phyloP scores from a whole-genome alignment of 495 filamentous ascomycete species.

The Neurospora sp. region DNA sequence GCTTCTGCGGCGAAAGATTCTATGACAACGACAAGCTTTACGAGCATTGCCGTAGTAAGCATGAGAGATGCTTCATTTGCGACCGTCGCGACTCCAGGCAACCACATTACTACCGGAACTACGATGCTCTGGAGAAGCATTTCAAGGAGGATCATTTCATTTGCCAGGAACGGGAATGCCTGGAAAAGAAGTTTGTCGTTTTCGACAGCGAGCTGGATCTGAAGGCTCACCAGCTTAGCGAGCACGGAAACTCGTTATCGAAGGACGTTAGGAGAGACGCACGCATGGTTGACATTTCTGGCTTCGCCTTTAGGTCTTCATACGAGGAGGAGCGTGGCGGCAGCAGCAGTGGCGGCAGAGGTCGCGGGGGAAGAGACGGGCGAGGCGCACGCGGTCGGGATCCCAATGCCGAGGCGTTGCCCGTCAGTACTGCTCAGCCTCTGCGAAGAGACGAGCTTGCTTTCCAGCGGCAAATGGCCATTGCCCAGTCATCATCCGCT shows the following conservation, averaged over 20 bases:
- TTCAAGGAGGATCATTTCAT: slow-evolving; percentile 81
- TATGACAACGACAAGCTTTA: slow-evolving; percentile 96
- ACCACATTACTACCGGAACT: slow-evolving; percentile 83
- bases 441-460: slow-evolving; percentile 80
- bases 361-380: slow-evolving; percentile 23
- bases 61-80: slow-evolving; percentile 93
- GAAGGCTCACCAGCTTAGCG: slow-evolving; percentile 43
- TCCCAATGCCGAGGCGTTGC: slow-evolving; percentile 66
- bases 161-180: slow-evolving; percentile 74
- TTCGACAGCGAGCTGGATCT: slow-evolving; percentile 91
- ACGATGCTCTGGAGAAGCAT: slow-evolving; percentile 72
- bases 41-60: slow-evolving; percentile 79
- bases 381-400: slow-evolving; percentile 44
- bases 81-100: slow-evolving; percentile 59
- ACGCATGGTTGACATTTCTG: slow-evolving; percentile 73
- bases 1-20: slow-evolving; percentile 83
- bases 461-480: slow-evolving; percentile 85
- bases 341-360: slow-evolving; percentile 37
- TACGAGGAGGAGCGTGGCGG: slow-evolving; percentile 57
- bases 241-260: slow-evolving; percentile 19
- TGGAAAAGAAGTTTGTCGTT: slow-evolving; percentile 97
- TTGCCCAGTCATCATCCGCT: slow-evolving; percentile 22
- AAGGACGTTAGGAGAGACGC: slow-evolving; percentile 82
- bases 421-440: slow-evolving; percentile 70
- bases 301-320: slow-evolving; percentile 66